Conservation (phyloP, 148 eudicot genomes). For the Chenopodium suecicum region DNA sequence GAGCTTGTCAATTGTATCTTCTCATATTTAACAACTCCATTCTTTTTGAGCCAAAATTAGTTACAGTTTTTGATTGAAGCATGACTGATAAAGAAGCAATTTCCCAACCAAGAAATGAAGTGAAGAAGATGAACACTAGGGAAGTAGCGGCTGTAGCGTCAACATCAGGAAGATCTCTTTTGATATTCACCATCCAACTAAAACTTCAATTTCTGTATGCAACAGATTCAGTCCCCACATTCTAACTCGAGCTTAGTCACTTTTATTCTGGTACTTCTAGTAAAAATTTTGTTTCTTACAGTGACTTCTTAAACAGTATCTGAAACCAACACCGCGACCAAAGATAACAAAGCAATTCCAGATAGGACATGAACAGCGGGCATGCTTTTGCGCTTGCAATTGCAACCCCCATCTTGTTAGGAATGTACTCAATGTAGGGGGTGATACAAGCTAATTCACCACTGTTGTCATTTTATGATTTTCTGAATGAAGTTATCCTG, state of each 20-base stretch:
- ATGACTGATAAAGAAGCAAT: slow-evolving; percentile 5
- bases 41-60: background rate
- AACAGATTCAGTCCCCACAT: background rate
- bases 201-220: background rate
- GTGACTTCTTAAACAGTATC: background rate
- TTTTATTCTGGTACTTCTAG: background rate
- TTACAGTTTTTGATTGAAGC: slow-evolving; percentile 3
- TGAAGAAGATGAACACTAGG: background rate
- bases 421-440: no score
- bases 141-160: background rate
- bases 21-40: background rate
- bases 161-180: slow-evolving; percentile 10
- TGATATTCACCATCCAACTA: background rate
- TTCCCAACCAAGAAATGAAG: slow-evolving; percentile 19
- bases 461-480: background rate
- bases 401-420: no score
- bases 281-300: background rate
- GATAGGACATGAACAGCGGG: no score
- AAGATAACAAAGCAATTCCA: no score
- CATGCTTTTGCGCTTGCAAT: no score
- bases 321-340: background rate
- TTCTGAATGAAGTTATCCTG: background rate
- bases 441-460: no score
- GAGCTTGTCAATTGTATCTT: background rate
- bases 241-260: background rate